A percentile compares a stretch with the other conserved stretches of the same genome.
Conservation (phyloP, 176 grass and related monocot species). For the sorghum (Sorghum bicolor) region DNA sequence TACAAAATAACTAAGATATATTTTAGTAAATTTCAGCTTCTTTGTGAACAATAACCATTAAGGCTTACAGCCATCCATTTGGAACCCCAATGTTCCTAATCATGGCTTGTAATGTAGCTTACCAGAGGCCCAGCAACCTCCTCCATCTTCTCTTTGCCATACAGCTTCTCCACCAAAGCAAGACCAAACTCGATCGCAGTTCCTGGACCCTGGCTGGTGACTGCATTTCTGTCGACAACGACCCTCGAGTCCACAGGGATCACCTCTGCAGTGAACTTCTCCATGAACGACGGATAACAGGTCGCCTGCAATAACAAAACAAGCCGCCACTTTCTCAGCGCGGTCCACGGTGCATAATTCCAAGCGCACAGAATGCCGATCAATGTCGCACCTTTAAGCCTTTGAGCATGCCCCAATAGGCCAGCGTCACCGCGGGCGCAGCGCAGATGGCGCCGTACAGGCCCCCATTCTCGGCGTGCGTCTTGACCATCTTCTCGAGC, state of each 20-base stretch:
- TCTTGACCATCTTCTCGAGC: slow-evolving; percentile 80
- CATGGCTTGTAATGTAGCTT: slow-evolving; percentile 7
- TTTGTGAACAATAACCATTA: neutral
- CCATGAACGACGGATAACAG: slow-evolving; percentile 56
- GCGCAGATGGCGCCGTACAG: slow-evolving; percentile 83
- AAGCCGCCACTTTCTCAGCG: neutral
- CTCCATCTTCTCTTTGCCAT: slow-evolving; percentile 59
- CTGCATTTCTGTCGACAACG: slow-evolving; percentile 52
- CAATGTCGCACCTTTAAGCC: slow-evolving; percentile 61
- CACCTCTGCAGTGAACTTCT: slow-evolving; percentile 63
- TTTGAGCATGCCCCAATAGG: slow-evolving; percentile 85
- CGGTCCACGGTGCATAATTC: neutral
- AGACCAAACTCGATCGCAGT: slow-evolving; percentile 64
- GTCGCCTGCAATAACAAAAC: slow-evolving; percentile 56
- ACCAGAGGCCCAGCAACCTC: slow-evolving; percentile 72
- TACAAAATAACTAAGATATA: neutral
- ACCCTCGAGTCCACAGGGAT: slow-evolving; percentile 56
- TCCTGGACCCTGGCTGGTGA: slow-evolving; percentile 67
- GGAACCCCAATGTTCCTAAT: neutral
- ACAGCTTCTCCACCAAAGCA: slow-evolving; percentile 58
- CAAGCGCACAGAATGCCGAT: neutral
- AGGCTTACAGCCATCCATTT: neutral
- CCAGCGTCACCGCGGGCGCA: slow-evolving; percentile 55
- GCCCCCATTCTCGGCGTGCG: slow-evolving; percentile 57
- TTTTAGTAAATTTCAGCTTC: neutral